Evolutionary conservation across 2,329 filamentous ascomycete genomes (phyloP), one percentile per base, ranked within the genome.

Genomic region (Phoma sp.): DNA sequence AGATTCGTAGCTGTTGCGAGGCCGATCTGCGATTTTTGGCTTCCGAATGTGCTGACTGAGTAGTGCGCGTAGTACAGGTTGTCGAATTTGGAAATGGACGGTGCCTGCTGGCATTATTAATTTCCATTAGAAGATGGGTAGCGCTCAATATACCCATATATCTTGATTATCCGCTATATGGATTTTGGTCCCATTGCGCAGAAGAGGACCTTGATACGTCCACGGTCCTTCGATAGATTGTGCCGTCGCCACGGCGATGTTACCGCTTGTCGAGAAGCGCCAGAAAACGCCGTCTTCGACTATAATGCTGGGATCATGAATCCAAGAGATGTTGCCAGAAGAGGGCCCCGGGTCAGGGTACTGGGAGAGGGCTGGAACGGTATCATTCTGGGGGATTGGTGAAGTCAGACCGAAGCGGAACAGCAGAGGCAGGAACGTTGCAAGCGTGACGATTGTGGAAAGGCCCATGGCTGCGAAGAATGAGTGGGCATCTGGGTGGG

Each of bases 1-100:
- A 83, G 75, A 2, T 74, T 73, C 1, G 51, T 44, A 1, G 78
- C 80, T 0, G 77, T 83, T 3, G 81, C 82, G 8, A 83, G 68
- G 11, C 87, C 86, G 58, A 89, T 88, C 22, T 82, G 82, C 0
- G 83, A 86, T 65, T 77, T 72, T 58, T 87, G 83, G 0, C 79
- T 81, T 0, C 85, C 85, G 50, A 86, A 86, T 0, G 78, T 76
- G 39, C 80, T 84, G 23, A 88, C 84, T 0, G 82, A 77, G 69
- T 89, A 88, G 78, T 86, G 88, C 14, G 82, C 70, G 62, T 87
- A 81, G 73, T 86, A 89, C 0, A 76, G 75, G 41, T 71, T 75
- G 57, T 79, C 80, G 8, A 87, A 76, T n/a, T 82, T 73, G 30
- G 75, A 70, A 13, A 86, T 80, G 54, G 89, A 86, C 0, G 87